Percentiles rank a stretch among this genome's conserved stretches.
Conservation (phyloP, 169 alveolate species). For the Perkinsus marinus region DNA sequence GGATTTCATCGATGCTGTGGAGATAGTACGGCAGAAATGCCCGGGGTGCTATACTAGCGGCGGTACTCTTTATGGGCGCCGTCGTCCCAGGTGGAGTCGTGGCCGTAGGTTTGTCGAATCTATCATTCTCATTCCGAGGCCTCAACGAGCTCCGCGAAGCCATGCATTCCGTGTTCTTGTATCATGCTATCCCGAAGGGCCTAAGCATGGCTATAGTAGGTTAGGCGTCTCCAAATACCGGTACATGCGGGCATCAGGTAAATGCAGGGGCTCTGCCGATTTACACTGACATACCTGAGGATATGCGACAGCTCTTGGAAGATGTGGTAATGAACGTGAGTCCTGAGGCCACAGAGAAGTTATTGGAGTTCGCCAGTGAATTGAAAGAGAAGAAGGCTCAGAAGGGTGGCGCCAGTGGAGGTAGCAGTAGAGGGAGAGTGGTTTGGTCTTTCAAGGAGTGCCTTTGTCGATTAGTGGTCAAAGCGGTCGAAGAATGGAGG, state of each 20-base stretch:
- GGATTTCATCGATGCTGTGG: slow-evolving; percentile 45
- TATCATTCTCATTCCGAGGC: slow-evolving; percentile 53
- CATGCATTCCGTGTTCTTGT: slow-evolving; percentile 46
- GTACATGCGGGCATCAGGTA: slow-evolving; percentile 3
- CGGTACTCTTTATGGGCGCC: not conserved
- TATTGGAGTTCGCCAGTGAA: not conserved
- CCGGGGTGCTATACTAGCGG: slow-evolving; percentile 5
- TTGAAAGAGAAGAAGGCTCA: slow-evolving; percentile 9
- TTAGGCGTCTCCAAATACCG: not conserved
- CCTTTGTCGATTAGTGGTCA: slow-evolving; percentile 5
- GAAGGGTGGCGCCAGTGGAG: slow-evolving; percentile 4
- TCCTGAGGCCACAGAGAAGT: not conserved
- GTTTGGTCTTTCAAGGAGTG: not conserved
- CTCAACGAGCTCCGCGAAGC: slow-evolving; percentile 47
- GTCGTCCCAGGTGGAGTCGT: not conserved
- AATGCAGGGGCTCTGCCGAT: slow-evolving; percentile 54
- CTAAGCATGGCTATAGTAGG: slow-evolving; percentile 46
- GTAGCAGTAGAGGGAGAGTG: not conserved
- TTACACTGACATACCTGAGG: slow-evolving; percentile 39
- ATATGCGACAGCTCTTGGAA: slow-evolving; percentile 20
- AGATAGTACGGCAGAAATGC: slow-evolving; percentile 7
- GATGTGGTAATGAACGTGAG: slow-evolving; percentile 35
- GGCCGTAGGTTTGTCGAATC: slow-evolving; percentile 26
- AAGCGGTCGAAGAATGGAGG: slow-evolving; percentile 35
- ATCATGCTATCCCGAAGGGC: slow-evolving; percentile 44